Evolutionary conservation across 306 rosid species (phyloP), one percentile per base, ranked within the genome.

Genomic region (Pyrus bretschneideri): DNA sequence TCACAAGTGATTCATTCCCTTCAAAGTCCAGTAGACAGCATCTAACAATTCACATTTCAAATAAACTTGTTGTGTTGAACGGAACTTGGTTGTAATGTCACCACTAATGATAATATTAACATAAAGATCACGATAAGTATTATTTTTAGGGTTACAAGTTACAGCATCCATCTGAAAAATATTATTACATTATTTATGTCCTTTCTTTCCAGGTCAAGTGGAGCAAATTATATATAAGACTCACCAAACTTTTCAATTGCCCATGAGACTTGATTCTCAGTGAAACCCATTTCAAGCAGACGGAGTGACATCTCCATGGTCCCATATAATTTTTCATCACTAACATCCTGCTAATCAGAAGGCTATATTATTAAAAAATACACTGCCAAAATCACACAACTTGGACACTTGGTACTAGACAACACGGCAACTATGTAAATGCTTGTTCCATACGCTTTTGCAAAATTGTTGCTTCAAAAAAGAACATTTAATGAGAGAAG

Each of bases 221-320:
- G 27, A 66, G 51, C 27, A 77, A 59, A 67, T 58, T 76, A 74
- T 69, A 35, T 63, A n/a, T 73, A 81, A 70, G 74, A 87, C 88
- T 85, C 73, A 89, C 98, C 98, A 82, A 84, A 80, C 80, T 64
- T 90, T 82, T 95, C 98, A 54, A 95, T 74, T 72, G 96, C 97
- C 69, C 85, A 82, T 30, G 98, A 95, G 78, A 95, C 93, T 86
- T 95, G 93, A 61, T 68, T 84, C 88, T 95, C 97, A 35, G 96
- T 87, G 85, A 95, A 95, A 67, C 98, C 98, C 96, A 95, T 95
- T 84, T 92, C 92, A 77, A 95, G 93, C 87, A 95, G 85, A 13
- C 81, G 86, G 71, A 95, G 90, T 14, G 97, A 87, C 85, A 87
- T 92, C 76, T 87, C 97, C 98, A 92, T 95, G 54, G 91, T 89